Percentiles rank a stretch among this genome's conserved stretches.
Conservation (phyloP, 2,329 filamentous ascomycete genomes). For the Domatiomyces catenatus region DNA sequence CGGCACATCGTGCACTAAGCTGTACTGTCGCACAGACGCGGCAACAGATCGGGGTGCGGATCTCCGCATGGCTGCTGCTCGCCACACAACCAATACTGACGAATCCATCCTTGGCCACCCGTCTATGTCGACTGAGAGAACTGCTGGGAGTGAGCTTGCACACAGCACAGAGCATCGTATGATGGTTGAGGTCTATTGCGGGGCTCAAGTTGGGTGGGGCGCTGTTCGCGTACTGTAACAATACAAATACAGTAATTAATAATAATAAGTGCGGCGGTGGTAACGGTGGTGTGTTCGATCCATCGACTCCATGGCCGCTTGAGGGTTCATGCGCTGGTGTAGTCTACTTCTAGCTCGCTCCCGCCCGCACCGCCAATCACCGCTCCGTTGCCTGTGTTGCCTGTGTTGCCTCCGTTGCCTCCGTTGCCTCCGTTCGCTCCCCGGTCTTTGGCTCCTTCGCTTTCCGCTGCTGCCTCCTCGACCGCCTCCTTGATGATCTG, state of each 20-base stretch:
- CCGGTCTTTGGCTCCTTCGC: not conserved
- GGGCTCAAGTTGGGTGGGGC: not conserved
- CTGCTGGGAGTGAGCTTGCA: not conserved
- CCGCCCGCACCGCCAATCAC: no score
- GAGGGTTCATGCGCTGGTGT: not conserved
- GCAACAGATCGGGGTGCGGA: not conserved
- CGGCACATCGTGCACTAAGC: conserved; percentile 17
- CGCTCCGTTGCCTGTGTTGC: not conserved
- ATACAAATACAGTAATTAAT: no score
- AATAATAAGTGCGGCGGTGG: no score
- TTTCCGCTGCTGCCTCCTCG: conserved; percentile 22
- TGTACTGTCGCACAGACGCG: conserved; percentile 10
- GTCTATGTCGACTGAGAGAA: not conserved
- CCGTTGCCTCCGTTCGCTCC: not conserved
- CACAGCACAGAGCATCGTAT: no score
- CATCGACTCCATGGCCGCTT: not conserved
- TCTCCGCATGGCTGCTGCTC: not conserved
- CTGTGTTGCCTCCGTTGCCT: not conserved
- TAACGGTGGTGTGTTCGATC: no score
- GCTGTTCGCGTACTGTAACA: no score
- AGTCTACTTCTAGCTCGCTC: not conserved
- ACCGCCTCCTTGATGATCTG: conserved; percentile 24
- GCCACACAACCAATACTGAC: not conserved
- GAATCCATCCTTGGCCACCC: not conserved
- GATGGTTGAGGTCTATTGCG: not conserved